Evolutionary conservation across 768 basidiomycete species (phyloP).

Genomic region (Kwoniella sp.): DNA sequence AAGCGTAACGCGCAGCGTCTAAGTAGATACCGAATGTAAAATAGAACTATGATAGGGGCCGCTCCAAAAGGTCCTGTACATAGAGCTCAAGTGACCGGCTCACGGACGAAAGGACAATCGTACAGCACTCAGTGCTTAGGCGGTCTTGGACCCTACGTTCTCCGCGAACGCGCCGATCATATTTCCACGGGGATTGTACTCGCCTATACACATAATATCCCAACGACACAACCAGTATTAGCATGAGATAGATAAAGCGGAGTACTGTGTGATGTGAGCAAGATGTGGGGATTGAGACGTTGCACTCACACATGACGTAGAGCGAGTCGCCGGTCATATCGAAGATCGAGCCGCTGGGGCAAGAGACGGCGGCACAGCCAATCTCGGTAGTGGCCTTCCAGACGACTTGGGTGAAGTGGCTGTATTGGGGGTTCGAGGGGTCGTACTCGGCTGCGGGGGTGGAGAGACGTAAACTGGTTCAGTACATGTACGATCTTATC

Average conservation of each 20-base stretch:
- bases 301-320: conserved; percentile 24
- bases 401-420: conserved; percentile 32
- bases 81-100: too few species aligned
- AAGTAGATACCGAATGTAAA: not conserved
- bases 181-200: conserved; percentile 35
- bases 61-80: too few species aligned
- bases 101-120: too few species aligned
- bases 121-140: too few species aligned
- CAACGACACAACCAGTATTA: too few species aligned
- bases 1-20: not conserved
- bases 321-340: conserved; percentile 8
- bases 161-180: conserved; percentile 23
- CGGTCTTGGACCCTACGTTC: conserved; percentile 23
- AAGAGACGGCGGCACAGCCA: conserved; percentile 35
- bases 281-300: not conserved
- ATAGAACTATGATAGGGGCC: not conserved
- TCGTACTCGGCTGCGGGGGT: conserved; percentile 14
- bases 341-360: conserved; percentile 36
- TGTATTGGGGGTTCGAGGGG: conserved; percentile 20
- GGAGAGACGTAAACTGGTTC: not conserved
- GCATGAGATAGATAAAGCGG: too few species aligned
- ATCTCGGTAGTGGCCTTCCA: conserved; percentile 45
- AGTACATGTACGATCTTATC: not conserved
- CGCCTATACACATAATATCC: too few species aligned
- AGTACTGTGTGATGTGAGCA: not conserved